Evolutionary conservation across 257 asterid genomes (phyloP).

Genomic region (Nicotiana obtusifolia): DNA sequence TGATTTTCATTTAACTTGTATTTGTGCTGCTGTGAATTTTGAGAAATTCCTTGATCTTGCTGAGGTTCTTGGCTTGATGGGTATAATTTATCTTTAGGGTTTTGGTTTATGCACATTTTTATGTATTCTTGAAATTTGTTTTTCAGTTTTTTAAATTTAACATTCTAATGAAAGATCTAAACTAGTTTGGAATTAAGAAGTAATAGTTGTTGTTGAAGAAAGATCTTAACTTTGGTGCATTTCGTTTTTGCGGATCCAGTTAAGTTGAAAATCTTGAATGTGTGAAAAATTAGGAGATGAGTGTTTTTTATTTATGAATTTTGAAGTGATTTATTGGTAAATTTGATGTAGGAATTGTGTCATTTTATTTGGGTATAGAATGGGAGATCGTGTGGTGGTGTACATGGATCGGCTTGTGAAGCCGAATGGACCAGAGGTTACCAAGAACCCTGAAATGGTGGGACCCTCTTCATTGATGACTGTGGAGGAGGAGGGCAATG

Average conservation of each 20-base stretch:
- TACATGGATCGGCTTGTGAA: constrained; percentile 38
- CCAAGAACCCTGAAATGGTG: constrained; percentile 39
- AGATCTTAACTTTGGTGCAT: not conserved
- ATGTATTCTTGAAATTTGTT: not conserved
- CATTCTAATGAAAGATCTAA: not conserved
- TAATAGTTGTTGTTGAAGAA: not conserved
- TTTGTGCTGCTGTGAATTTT: not conserved
- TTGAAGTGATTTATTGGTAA: constrained; percentile 18
- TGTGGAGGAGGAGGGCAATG: constrained; percentile 31
- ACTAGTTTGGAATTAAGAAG: not conserved
- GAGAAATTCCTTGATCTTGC: not conserved
- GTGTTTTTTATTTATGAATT: constrained; percentile 9
- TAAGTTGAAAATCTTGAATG: not conserved
- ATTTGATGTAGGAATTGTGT: constrained; percentile 8
- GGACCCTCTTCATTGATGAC: constrained; percentile 46
- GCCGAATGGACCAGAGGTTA: constrained; percentile 30
- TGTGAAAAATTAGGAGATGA: constrained; percentile 16
- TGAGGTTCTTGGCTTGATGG: not conserved
- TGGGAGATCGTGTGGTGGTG: constrained; percentile 63
- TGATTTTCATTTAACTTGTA: not conserved
- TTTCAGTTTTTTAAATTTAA: not conserved
- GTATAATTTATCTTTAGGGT: not conserved
- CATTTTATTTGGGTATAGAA: constrained; percentile 26
- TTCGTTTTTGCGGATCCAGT: not conserved
- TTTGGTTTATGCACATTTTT: not conserved